These are phyloP conservation scores for Globisporangium takayamanum DNA, from an alignment of 352 stramenopile species.

Conservation along the genomic window DNA sequence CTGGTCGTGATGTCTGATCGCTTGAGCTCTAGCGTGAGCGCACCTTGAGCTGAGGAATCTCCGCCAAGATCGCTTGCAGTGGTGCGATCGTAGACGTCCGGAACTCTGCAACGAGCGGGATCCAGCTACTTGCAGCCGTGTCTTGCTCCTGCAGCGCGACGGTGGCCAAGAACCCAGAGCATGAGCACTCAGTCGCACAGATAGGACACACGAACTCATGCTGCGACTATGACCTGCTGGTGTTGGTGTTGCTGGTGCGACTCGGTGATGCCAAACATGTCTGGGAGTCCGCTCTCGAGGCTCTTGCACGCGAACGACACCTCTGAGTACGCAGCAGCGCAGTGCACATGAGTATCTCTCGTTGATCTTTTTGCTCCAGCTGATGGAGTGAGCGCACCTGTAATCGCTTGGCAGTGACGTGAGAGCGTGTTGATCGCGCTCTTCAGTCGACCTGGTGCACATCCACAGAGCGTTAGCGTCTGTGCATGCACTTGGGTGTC, in stretches of 20 bases:
- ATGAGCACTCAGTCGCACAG: not conserved
- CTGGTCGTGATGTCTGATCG: not conserved
- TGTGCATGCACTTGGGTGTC: not conserved
- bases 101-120: conserved; percentile 40
- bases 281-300: conserved; percentile 3
- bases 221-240: not conserved
- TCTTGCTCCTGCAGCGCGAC: conserved; percentile 6
- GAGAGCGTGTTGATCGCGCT: conserved; percentile 36
- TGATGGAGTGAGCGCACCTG: conserved; percentile 20
- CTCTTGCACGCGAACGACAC: conserved; percentile 22
- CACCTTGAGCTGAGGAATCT: conserved; percentile 53
- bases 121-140: conserved; percentile 11
- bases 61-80: conserved; percentile 48
- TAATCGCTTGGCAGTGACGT: conserved; percentile 49
- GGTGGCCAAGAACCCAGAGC: too few species aligned
- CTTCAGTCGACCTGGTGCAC: conserved; percentile 25
- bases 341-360: not conserved
- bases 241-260: not conserved
- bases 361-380: not conserved
- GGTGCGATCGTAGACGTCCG: conserved; percentile 44
- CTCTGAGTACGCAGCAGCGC: conserved; percentile 3
- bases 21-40: too few species aligned
- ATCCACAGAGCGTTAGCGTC: not conserved
- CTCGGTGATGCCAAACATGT: conserved; percentile 4
- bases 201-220: not conserved